Evolutionary conservation across 352 stramenopile genomes (phyloP).

Genomic region (Globisporangium nagaii): DNA sequence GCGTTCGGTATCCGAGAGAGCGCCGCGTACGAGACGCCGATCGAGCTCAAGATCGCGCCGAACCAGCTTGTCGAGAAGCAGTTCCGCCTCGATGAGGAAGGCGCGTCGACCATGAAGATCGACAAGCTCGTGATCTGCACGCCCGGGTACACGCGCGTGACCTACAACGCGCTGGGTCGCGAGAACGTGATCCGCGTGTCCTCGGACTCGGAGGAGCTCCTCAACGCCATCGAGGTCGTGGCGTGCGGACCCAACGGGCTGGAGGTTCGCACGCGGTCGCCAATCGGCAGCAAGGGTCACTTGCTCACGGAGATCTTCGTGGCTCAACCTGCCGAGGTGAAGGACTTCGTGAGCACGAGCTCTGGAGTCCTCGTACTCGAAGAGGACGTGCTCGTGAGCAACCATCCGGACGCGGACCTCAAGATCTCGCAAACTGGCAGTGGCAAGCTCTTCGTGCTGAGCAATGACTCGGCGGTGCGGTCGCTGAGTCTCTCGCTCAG

Average conservation of each 20-base stretch:
- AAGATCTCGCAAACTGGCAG: conserved; percentile 13
- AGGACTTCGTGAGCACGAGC: conserved; percentile 1
- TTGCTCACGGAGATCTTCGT: conserved; percentile 27
- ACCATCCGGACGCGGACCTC: conserved; percentile 9
- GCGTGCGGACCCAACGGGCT: conserved; percentile 5
- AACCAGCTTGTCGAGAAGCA: conserved; percentile 15
- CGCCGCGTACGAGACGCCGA: conserved; percentile 4
- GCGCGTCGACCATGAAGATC: conserved; percentile 1
- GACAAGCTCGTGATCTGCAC: conserved; percentile 13
- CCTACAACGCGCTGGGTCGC: conserved; percentile 10
- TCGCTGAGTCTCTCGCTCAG: conserved; percentile 19
- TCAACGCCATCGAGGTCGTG: conserved; percentile 14
- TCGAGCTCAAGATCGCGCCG: conserved; percentile 11
- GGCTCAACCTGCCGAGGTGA: conserved; percentile 10
- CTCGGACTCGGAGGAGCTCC: conserved; percentile 6
- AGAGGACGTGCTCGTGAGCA: conserved; percentile 19
- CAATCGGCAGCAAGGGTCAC: conserved; percentile 6
- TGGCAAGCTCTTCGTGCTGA: conserved; percentile 17
- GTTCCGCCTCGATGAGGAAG: conserved; percentile 9
- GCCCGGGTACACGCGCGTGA: conserved; percentile 23
- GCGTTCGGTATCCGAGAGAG: conserved; percentile 7
- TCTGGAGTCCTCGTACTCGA: conserved; percentile 17
- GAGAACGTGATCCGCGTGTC: conserved; percentile 20
- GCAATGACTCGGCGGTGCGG: conserved; percentile 9
- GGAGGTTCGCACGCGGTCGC: conserved; percentile 7